Conservation (phyloP, 2,329 filamentous ascomycete genomes). For the Fusarium sambucinum region DNA sequence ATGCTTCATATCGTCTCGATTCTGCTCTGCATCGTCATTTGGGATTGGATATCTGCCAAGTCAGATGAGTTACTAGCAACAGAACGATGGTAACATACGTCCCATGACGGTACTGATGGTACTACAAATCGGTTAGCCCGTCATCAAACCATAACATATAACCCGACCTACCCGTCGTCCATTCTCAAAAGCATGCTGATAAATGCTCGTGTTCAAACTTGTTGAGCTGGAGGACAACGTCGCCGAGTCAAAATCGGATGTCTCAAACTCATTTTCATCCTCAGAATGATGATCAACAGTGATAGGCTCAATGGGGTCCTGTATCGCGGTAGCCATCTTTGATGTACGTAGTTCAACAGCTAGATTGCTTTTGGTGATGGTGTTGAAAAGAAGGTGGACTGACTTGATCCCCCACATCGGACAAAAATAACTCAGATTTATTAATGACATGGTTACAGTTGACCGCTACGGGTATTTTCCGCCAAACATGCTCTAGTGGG, state of each 20-base stretch:
- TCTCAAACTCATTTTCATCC: slow-evolving; percentile 40
- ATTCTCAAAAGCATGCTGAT: slow-evolving; percentile 44
- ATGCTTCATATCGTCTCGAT: slow-evolving; percentile 49
- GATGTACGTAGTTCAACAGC: background rate
- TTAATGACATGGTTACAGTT: too few relatives aligned
- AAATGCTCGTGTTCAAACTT: slow-evolving; percentile 41
- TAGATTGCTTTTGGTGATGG: background rate
- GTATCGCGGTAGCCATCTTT: slow-evolving; percentile 7
- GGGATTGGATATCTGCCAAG: slow-evolving; percentile 43
- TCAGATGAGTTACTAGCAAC: slow-evolving; percentile 14
- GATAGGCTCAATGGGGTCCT: slow-evolving; percentile 28
- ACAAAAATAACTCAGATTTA: slow-evolving; percentile 23
- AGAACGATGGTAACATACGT: slow-evolving; percentile 5
- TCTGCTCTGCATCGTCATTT: slow-evolving; percentile 46
- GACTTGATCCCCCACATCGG: slow-evolving; percentile 4
- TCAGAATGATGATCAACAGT: slow-evolving; percentile 5
- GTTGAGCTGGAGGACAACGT: slow-evolving; percentile 34
- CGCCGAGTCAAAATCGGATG: slow-evolving; percentile 36
- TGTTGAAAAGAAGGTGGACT: background rate
- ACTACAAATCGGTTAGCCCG: slow-evolving; percentile 12
- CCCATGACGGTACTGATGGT: slow-evolving; percentile 44
- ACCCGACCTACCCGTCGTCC: slow-evolving; percentile 35
- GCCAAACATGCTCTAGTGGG: too few relatives aligned
- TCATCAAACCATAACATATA: accelerated
- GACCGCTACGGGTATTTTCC: too few relatives aligned